Evolutionary conservation across 495 filamentous ascomycete species (phyloP), one percentile per base, ranked within the genome.

Genomic region (Penicillium atrosanguineum): DNA sequence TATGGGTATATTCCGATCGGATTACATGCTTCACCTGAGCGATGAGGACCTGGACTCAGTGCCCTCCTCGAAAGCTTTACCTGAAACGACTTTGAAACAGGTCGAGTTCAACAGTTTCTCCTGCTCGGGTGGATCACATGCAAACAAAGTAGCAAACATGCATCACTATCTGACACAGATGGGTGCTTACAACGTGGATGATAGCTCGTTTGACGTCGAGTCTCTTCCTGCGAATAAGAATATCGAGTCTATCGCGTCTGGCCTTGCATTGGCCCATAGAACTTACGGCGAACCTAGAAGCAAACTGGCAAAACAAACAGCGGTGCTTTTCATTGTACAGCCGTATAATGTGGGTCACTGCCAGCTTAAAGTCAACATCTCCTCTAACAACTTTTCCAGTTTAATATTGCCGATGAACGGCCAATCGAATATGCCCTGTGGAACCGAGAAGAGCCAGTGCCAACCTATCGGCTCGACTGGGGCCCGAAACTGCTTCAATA

Each of bases 21-120:
- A 96, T 62, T 96, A 95, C 69, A 93, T 95, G 88, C 82, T 95
- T 39, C 89, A 95, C 63, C 14, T 49, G 19, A 41, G 34, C 11
- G 45, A 37, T 18, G 21, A 21, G 2, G 23, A 23, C 23, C 2
- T 5, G 0, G 21, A 8, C 2, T 11, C 11, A 19, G 15, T 51
- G 3, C 15, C 36, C 8, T 51, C 44, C 18, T 38, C 25, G 25
- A 21, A 14, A 5, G 19, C 18, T 2, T 3, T 56, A 0, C 50
- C 39, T 15, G 44, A 53, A 43, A 49, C 47, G 5, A 75, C 75
- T 19, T 77, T 94, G 58, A 92, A 90, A 66, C 91, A 96, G 69
- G 88, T 96, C 25, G 91, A 95, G 63, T 93, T 96, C 74, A 95
- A 96, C 73, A 92, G 90, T 16, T 89, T 87, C 18, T 95, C 90